Evolutionary conservation across 2,329 filamentous ascomycete genomes (phyloP), one percentile per base, ranked within the genome.

Genomic region (Aspergillus clavatus): DNA sequence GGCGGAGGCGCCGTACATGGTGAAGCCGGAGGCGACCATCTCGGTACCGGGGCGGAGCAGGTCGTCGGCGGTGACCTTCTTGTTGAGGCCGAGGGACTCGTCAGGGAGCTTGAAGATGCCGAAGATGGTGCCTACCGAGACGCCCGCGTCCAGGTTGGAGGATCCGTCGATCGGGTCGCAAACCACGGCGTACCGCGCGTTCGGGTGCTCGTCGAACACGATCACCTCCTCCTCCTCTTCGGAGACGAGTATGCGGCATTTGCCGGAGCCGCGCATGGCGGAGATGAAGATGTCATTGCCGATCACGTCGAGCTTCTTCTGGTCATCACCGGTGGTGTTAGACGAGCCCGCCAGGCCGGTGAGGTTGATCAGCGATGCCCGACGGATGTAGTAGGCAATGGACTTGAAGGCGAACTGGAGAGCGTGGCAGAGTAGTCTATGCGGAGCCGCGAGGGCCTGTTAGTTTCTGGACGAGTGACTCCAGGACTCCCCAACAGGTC

Each of bases 321-420:
- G 93, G 68, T 97, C 93, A 70, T 98, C 93, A 55, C 93, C 93
- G 3, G 93, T 97, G 43, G 79, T 88, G 74, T 98, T 98, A 56
- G 89, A 88, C 49, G 91, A 93, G 48, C 93, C 93, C 51, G 93
- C 93, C 39, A 98, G 83, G 50, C 93, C 93, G 42, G 89, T 94
- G 51, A 98, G 82, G 77, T 95, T 95, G 74, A 97, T 91, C 54
- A 98, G 77, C 19, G 89, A 91, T 27, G 91, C 89, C 69, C 93
- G 86, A 62, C 91, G 90, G 71, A 98, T 98, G 78, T 96, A 98
- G 79, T 97, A 95, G 60, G 93, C 89, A 70, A 98, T 98, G 56
- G 89, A 95, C 78, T 98, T 98, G 85, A 98, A 98, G 55, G 93
- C 91, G 78, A 97, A 98, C 72, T 97, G 93, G 48, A 98, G 86